Base-by-base conservation (phyloP, 371 early-diverging fungal species). In the Funneliformis caledonium region DNA sequence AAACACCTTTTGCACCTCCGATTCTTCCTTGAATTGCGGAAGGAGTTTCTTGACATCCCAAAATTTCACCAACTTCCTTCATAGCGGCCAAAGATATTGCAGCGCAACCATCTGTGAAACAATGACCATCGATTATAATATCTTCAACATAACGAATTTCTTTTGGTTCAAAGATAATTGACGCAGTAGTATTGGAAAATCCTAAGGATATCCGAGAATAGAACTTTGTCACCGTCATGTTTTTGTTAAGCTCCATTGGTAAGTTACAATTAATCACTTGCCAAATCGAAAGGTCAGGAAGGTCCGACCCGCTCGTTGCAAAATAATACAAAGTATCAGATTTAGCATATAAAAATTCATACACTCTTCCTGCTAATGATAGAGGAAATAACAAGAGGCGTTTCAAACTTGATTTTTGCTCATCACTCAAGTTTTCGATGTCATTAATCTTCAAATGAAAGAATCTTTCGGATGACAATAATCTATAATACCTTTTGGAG, bases 61-160 rank as follows among this genome's bases (percentile, higher is more conserved):
- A 83, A 48, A 82, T 81, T 2, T 84, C 84, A 83, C 87, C 85
- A 16, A 88, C 82, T 62, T 82, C 68, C 42, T 83, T 83, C 89
- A 88, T 88, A 1, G 88, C 89, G 37, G 84, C 76, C 8, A 82
- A 82, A 2, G 87, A 87, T 31, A 88, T 87, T 9, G 86, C 82
- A 43, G 87, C 88, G 76, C 88, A 88, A 0, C 89, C 89, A 81
- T 88, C 89, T 0, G 89, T 88, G 84, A 88, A 86, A 59, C 87
- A 87, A 1, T 80, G 79, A 16, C 19, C 56, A 72, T 14, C 43
- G 37, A 5, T 72, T 62, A 56, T 68, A 0, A 85, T 42, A 48
- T 88, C 88, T 12, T 85, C 85, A 33, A 86, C 64, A 19, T 86
- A 86, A 4, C 72, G 59, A 10, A 88, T 83, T 45, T 87, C 72